Percentiles rank a stretch among this genome's conserved stretches.
Conservation (phyloP, 2,329 filamentous ascomycete species). For the Arthrinium puccinioides region DNA sequence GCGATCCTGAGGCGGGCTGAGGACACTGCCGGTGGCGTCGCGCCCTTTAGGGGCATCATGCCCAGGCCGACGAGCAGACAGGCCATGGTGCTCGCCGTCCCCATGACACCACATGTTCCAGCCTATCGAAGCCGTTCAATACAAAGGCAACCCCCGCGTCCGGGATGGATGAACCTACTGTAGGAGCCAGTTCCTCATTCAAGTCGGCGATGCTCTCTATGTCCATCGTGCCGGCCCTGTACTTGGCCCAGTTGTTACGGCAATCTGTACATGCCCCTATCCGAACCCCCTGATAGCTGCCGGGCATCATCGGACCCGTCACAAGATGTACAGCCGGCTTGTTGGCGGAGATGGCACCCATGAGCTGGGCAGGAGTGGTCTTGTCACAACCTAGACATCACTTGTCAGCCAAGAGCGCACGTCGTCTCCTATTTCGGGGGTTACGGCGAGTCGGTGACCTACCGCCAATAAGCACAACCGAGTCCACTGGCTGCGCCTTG, state of each 20-base stretch:
- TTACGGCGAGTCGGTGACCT: slow-evolving; percentile 10
- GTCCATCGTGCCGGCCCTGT: slow-evolving; percentile 57
- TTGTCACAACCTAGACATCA: slow-evolving; percentile 57
- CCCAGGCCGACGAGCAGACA: slow-evolving; percentile 77
- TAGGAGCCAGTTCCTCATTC: slow-evolving; percentile 68
- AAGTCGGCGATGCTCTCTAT: slow-evolving; percentile 64
- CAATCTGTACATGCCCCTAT: slow-evolving; percentile 72
- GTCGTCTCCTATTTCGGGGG: neutral
- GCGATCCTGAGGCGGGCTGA: slow-evolving; percentile 77
- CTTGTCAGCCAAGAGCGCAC: neutral
- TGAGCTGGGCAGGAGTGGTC: slow-evolving; percentile 65
- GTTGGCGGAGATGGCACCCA: slow-evolving; percentile 69
- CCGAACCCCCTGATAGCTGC: slow-evolving; percentile 54
- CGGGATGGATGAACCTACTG: slow-evolving; percentile 32
- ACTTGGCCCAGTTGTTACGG: slow-evolving; percentile 65
- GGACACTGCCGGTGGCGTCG: slow-evolving; percentile 71
- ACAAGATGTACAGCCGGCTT: slow-evolving; percentile 63
- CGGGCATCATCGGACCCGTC: slow-evolving; percentile 71
- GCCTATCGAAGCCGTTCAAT: slow-evolving; percentile 28
- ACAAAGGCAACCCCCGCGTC: neutral
- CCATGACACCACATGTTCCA: slow-evolving; percentile 87
- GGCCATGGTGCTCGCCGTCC: slow-evolving; percentile 85
- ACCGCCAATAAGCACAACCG: slow-evolving; percentile 61
- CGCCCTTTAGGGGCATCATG: slow-evolving; percentile 70
- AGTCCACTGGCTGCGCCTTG: slow-evolving; percentile 62